Base-by-base conservation (phyloP, 305 asterid species). In the Fraxinus sp. region DNA sequence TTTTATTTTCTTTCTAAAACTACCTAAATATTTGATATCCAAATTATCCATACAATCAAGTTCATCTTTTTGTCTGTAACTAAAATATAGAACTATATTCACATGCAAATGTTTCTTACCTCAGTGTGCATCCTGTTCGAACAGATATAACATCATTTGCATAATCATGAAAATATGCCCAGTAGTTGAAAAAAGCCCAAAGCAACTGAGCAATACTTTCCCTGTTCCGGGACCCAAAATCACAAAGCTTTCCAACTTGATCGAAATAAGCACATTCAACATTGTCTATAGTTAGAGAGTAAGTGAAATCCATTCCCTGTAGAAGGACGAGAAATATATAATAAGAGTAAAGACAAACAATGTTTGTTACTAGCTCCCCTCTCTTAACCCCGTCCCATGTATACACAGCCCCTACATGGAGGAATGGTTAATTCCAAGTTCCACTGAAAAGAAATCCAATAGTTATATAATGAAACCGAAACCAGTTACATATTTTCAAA, bases 151-250 rank as follows among this genome's bases (percentile, higher is more conserved):
- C 99, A 79, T 93, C 97, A 59, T 86, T 88, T 66, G 97, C 91
- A 82, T 95, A 96, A 85, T 96, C 96, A 73, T 96, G 98, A 81
- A 91, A 90, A 81, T 92, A 94, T 22, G 99, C 99, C 99, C 99
- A 96, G 37, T 96, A 94, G 72, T 85, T 90, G 89, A 96, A 96
- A 82, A 96, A 95, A 24, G 87, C 93, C 99, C 98, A 95, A 16
- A 96, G 92, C 71, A 95, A 77, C 41, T 88, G 88, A 78, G 91
- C 91, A 77, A 95, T 88, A 72, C 89, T 88, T 85, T 96, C 99
- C 79, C 88, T 81, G 79, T 95, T 96, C 52, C 28, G 88, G 30
- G 93, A 87, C 77, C 98, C 97, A 73, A 85, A 92, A 64, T 91
- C 91, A 5, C 70, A 75, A 36, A 96, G 95, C 83, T 86, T 86